Percentiles rank a stretch among this genome's conserved stretches.
Conservation (phyloP, 1,139 yeast species). For the Yamadazyma triangularis region DNA sequence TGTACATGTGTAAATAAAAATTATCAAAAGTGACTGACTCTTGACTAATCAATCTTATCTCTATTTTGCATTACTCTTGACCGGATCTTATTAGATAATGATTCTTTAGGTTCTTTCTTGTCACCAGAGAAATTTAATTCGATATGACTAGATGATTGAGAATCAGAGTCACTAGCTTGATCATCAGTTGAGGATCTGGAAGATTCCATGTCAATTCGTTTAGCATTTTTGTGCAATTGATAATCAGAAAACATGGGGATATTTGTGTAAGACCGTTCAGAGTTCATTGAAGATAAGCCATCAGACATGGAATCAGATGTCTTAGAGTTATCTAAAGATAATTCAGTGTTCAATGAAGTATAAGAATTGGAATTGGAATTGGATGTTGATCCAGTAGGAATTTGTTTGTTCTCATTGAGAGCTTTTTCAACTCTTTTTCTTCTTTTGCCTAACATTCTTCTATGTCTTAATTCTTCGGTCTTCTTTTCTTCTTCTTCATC, state of each 20-base stretch:
- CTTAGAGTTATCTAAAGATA: slow-evolving; percentile 4
- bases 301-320: slow-evolving; percentile 42
- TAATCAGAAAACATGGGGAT: slow-evolving; percentile 54
- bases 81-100: slow-evolving; percentile 33
- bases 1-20: neutral
- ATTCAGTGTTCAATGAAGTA: slow-evolving; percentile 17
- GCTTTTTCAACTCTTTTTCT: slow-evolving; percentile 20
- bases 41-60: slow-evolving; percentile 11
- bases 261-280: slow-evolving; percentile 50
- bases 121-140: slow-evolving; percentile 29
- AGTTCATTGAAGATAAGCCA: slow-evolving; percentile 50
- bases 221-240: slow-evolving; percentile 25
- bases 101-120: slow-evolving; percentile 12
- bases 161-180: neutral
- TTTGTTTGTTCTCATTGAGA: slow-evolving; percentile 4
- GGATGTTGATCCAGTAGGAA: slow-evolving; percentile 5
- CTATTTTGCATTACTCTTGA: slow-evolving; percentile 32
- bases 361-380: slow-evolving; percentile 11
- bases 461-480: slow-evolving; percentile 48
- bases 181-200: neutral
- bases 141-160: slow-evolving; percentile 18
- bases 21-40: neutral
- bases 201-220: no score
- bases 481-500: slow-evolving; percentile 55
- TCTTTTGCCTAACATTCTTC: slow-evolving; percentile 30